These are phyloP conservation scores for Theobroma grandiflorum DNA, from an alignment of 441 rosid genomes.

Conservation along the genomic window DNA sequence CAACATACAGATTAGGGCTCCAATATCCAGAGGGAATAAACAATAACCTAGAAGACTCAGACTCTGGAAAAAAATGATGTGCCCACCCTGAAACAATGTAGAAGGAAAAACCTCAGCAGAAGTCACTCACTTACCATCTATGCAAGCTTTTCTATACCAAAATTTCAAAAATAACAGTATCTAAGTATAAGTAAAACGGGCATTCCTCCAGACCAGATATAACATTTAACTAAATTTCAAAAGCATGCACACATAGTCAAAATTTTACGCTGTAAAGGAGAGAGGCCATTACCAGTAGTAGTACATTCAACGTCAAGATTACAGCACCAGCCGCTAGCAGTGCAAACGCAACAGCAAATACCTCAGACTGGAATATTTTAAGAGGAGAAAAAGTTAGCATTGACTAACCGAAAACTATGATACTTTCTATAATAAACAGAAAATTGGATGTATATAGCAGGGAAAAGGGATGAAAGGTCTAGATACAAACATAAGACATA, in stretches of 20 bases:
- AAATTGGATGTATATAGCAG: neutral
- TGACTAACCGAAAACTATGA: neutral
- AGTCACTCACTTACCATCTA: neutral
- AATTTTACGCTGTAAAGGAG: neutral
- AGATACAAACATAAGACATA: neutral
- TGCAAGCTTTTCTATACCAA: slow-evolving; percentile 1
- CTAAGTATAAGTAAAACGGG: neutral
- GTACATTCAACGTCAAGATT: slow-evolving; percentile 88
- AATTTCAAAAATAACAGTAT: neutral
- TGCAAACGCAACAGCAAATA: slow-evolving; percentile 97
- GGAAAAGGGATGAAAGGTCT: neutral
- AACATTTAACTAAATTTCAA: neutral
- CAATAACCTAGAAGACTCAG: slow-evolving; percentile 91
- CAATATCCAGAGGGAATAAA: slow-evolving; percentile 89
- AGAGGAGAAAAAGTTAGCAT: slow-evolving; percentile 6
- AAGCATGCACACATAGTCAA: neutral
- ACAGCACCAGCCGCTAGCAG: slow-evolving; percentile 95
- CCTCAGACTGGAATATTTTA: slow-evolving; percentile 72
- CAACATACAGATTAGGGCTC: slow-evolving; percentile 88
- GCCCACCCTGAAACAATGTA: slow-evolving; percentile 77
- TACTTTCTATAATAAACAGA: neutral
- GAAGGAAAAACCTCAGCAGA: slow-evolving; percentile 9
- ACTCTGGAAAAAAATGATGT: slow-evolving; percentile 92
- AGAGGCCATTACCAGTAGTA: slow-evolving; percentile 71
- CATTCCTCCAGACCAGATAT: neutral